Base-by-base conservation (phyloP, 2,329 filamentous ascomycete species). In the Cytospora piceicola region DNA sequence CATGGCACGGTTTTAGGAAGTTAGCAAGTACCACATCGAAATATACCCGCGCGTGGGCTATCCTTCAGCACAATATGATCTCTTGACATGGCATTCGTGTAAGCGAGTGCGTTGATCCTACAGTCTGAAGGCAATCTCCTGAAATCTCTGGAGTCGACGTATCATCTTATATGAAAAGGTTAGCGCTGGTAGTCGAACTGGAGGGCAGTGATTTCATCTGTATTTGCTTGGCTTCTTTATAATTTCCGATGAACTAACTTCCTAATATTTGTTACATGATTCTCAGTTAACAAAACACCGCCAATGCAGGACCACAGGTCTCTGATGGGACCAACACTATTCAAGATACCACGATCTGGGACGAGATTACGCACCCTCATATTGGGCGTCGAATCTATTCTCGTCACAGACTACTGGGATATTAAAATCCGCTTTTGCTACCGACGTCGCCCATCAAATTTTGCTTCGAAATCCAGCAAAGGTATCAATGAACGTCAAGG, bases 401-500 rank as follows among this genome's bases (percentile, higher is more conserved):
- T 49, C 46, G 12, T 42, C 27, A 24, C 27, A n/a, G 27, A 57
- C 53, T 63, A 57, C 53, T 27, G 5, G 42, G 36, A 46, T 22
- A 49, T 57, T 42, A 51, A 42, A 27, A 56, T 32, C 39, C 42
- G 51, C 32, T 32, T 57, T 29, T 62, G 36, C 53, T 63, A 58
- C 55, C 59, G 27, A 66, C 49, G 49, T 46, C 30, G 46, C n/a
- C 46, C 46, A 22, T 49, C 46, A 49, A 49, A 12, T 36, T 12
- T 14, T 20, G 39, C 24, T 42, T 42, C 53, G 53, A 63, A 61
- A 61, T 60, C 62, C 63, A 59, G 60, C 67, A 70, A 70, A 71
- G 71, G 71, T 73, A 71, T 73, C 72, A 70, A 63, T 60, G 55
- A 63, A 58, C 59, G 52, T 61, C 34, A 58, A 63, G 36, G 52